Evolutionary conservation across 1,139 yeast species (phyloP), one percentile per base, ranked within the genome.

Genomic region (Pneumocystis sp.): DNA sequence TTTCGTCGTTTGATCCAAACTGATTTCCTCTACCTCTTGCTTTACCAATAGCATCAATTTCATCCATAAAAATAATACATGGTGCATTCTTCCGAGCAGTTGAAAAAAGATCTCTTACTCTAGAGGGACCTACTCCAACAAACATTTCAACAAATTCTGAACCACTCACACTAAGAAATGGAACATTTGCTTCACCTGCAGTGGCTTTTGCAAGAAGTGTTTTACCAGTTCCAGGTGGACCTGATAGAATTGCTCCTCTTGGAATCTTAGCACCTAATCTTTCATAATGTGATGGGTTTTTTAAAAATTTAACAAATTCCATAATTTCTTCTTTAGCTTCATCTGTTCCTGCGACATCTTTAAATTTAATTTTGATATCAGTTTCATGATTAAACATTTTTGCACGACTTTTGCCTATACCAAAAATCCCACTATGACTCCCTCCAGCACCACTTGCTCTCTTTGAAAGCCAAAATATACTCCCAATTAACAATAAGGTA

Each of bases 181-280:
- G 97, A 61, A 93, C 98, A 63, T 93, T 96, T 0, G 97, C 97
- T 76, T 93, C 98, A 69, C 98, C 98, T 0, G 98, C 98, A 61
- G 97, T 93, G 4, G 98, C 98, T 75, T 89, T 91, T n/a, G 98
- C 98, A 67, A 93, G 79, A 69, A 93, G 79, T 0, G 98, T 93
- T 76, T 93, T 93, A 85, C 98, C 98, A 7, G 98, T 93, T 80
- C 98, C 98, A 63, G 98, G 98, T n/a, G 97, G 96, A 67, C 98
- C 98, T 17, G 96, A 88, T 67, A 95, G 79, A 70, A 93, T 89
- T 15, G 98, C 98, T 72, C 98, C 98, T 74, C 97, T 84, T 63
- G 98, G 98, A 70, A 93, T 95, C 76, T 91, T 89, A 21, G 97
- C 98, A 61, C 98, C 98, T 65, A 93, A 79, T 69, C 83, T 85